phyloP scores from a whole-genome alignment of 176 grass and related monocot genomes.

The Calamus simplicifolius region DNA sequence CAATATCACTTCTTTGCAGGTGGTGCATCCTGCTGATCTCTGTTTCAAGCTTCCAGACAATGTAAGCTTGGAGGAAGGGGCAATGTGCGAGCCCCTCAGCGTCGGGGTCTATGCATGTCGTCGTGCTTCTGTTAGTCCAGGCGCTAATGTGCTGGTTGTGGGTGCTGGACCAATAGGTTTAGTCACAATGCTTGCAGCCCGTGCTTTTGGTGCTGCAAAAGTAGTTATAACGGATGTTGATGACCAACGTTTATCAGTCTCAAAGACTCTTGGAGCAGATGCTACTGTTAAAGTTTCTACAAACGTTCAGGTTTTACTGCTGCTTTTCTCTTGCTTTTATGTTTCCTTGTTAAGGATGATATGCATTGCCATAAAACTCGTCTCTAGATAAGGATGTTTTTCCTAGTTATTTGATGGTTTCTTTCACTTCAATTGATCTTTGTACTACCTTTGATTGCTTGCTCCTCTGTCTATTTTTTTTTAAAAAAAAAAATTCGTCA shows the following conservation, averaged over 20 bases:
- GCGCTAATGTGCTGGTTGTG: slow-evolving; percentile 59
- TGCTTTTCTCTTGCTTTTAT: slow-evolving; percentile 1
- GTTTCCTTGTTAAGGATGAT: no score
- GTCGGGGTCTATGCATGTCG: slow-evolving; percentile 85
- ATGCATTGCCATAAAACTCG: no score
- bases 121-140: slow-evolving; percentile 55
- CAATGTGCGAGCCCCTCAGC: slow-evolving; percentile 97
- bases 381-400: no score
- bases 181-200: slow-evolving; percentile 62
- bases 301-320: neutral
- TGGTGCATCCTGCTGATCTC: slow-evolving; percentile 80
- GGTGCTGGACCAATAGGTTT: slow-evolving; percentile 82
- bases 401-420: no score
- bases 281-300: slow-evolving; percentile 48
- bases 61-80: slow-evolving; percentile 79
- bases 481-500: no score
- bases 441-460: no score
- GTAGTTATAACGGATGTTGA: slow-evolving; percentile 70
- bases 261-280: slow-evolving; percentile 57
- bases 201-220: slow-evolving; percentile 56
- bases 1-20: neutral
- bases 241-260: slow-evolving; percentile 60
- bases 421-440: no score
- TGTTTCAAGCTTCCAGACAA: slow-evolving; percentile 88
- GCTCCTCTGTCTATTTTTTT: no score